Evolutionary conservation across 805 yeast genomes (phyloP).

Genomic region (Teunomyces stri): DNA sequence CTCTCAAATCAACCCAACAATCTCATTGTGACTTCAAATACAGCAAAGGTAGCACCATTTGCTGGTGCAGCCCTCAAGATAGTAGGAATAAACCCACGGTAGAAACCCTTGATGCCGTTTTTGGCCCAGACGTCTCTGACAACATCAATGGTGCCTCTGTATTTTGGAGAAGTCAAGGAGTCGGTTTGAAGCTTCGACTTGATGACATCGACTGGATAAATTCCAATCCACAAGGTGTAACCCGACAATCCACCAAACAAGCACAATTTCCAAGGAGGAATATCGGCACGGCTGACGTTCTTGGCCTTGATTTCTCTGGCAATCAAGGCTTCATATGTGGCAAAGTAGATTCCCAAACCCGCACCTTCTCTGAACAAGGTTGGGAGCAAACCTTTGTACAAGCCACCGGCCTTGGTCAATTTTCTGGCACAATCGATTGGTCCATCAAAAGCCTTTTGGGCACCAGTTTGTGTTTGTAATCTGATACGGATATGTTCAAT

Average conservation of each 20-base stretch:
- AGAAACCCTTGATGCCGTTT: constrained; percentile 76
- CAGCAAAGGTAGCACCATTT: constrained; percentile 93
- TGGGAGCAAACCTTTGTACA: constrained; percentile 78
- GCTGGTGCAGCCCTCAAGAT: constrained; percentile 97
- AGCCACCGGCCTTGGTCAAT: constrained; percentile 53
- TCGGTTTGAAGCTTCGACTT: constrained; percentile 83
- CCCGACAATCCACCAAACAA: constrained; percentile 90
- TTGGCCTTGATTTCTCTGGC: constrained; percentile 55
- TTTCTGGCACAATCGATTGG: constrained; percentile 71
- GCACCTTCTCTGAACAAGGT: constrained; percentile 96
- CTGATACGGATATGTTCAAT: constrained; percentile 94
- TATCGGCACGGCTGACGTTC: constrained; percentile 57
- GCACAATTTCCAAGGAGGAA: constrained; percentile 87
- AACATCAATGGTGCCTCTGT: constrained; percentile 59
- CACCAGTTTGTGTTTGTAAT: constrained; percentile 78
- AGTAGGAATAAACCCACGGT: constrained; percentile 90
- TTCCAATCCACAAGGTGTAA: constrained; percentile 78
- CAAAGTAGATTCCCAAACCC: constrained; percentile 89
- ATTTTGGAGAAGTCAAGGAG: constrained; percentile 56
- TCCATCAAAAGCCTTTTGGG: constrained; percentile 56
- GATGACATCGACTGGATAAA: constrained; percentile 87
- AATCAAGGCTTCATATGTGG: constrained; percentile 87
- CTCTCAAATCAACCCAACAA: constrained; percentile 30
- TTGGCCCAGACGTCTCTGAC: constrained; percentile 48
- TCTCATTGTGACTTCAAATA: constrained; percentile 89